Base-by-base conservation (phyloP, 306 rosid species). In the Quercus bicolor region DNA sequence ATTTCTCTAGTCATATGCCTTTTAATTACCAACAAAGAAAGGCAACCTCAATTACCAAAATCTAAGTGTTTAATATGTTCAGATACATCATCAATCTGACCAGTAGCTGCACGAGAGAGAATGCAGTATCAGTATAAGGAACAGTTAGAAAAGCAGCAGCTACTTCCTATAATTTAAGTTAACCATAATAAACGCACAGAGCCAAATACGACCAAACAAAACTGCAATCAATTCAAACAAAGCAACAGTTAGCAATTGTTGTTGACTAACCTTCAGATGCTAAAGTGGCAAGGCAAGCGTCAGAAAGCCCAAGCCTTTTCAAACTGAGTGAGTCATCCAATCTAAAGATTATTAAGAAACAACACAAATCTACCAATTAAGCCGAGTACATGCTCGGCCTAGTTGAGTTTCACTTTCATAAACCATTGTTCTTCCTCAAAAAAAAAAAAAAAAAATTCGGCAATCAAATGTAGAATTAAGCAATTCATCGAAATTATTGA, bases 251-350 rank as follows among this genome's bases (percentile, higher is more conserved):
- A 16, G 15, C 71, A 18, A 19, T 31, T 18, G 16, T 31, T 65
- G 19, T 66, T 66, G 48, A 33, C 73, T 24, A 15, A 94, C 98
- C 94, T 91, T 87, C 87, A 56, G 88, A 91, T 83, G 97, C 97
- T 77, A 92, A 82, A 52, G 91, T 87, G 26, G 96, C 97, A 28
- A 94, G 90, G 70, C 93, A 87, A 52, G 90, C 97, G 84, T 91
- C 94, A 5, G 97, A 94, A 70, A 92, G 83, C 77, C 98, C 97
- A 54, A 91, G 89, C 78, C 76, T 85, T 74, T 89, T 83, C 79
- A 94, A 87, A 69, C 98, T 92, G 79, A 88, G 60, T 10, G 92
- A 87, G 61, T 94, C 94, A 76, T 92, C 97, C 53, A 89, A 85
- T 77, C 97, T 92, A 76, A 55, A 54, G 26, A 71, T 56, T 71